Evolutionary conservation across 1,284 basidiomycete species (phyloP), one percentile per base, ranked within the genome.

Genomic region (Rhodotorula sp.): DNA sequence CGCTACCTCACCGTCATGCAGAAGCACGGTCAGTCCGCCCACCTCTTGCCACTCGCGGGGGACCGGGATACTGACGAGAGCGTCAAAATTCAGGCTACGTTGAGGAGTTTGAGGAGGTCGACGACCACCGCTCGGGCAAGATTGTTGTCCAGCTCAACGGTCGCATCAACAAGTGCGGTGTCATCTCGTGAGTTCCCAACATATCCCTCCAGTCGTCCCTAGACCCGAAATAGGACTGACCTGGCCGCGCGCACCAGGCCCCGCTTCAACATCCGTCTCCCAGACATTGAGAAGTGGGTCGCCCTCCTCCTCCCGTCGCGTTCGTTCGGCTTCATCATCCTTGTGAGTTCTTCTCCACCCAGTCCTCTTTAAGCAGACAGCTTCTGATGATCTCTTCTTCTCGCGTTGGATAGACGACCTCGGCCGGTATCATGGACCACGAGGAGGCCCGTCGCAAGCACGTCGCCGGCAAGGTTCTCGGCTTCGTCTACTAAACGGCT

Each of bases 401-500:
- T 51, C 48, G 15, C 4, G 29, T 22, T 26, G 37, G 53, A 8
- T 71, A 92, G 90, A 95, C 96, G 78, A 99, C 96, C 70, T 97
- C 93, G 60, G 92, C 94, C 63, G 96, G 96, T 79, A 99, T 99
- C 84, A 88, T 99, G 82, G 95, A 99, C 85, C 96, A 99, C 84
- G 93, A 97, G 83, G 95, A 99, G 86, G 96, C 96, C 68, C 89
- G 95, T 85, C 89, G 95, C 81, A 99, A 98, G 86, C 95, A 98
- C 84, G 89, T 94, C 71, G 93, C 92, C 83, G 74, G 74, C 65
- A 75, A 75, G 69, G 65, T 75, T 56, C 67, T 71, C 64, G 67
- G 71, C 29, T 67, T 66, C 64, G n/a, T 15, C 53, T 54, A 54
- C 53, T 54, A 54, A 54, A 42, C 37, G 37, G 15, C 53, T 30